These are phyloP conservation scores for Irpex sp. DNA, from an alignment of 1,284 basidiomycete species.

Conservation along the genomic window DNA sequence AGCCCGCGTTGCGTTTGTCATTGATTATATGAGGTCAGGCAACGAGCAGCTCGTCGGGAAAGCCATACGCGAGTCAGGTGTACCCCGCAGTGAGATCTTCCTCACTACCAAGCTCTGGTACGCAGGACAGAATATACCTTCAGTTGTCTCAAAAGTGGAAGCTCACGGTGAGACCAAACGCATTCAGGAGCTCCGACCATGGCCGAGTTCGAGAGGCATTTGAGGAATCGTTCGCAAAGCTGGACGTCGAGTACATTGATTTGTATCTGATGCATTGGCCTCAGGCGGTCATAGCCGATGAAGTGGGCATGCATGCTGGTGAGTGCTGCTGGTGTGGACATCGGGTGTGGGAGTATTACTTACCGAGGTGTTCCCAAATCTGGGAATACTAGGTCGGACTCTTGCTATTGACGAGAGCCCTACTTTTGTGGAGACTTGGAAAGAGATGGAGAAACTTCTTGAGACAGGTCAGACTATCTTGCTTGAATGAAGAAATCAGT, in stretches of 20 bases:
- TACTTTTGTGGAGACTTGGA: slow-evolving; percentile 50
- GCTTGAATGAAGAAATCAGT: too few relatives aligned
- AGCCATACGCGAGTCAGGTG: slow-evolving; percentile 11
- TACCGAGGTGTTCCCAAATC: background rate
- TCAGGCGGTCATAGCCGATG: slow-evolving; percentile 8
- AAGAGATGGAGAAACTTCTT: slow-evolving; percentile 51
- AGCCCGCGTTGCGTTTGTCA: background rate
- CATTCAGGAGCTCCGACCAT: background rate
- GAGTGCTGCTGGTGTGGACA: too few relatives aligned
- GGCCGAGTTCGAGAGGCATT: slow-evolving; percentile 34
- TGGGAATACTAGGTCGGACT: slow-evolving; percentile 14
- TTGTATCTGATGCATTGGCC: slow-evolving; percentile 69
- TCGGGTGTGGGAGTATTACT: too few relatives aligned
- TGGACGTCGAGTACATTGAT: slow-evolving; percentile 63
- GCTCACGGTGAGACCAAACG: background rate
- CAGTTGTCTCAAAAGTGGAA: too few relatives aligned
- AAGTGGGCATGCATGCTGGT: background rate
- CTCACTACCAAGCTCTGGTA: slow-evolving; percentile 12
- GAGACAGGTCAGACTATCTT: slow-evolving; percentile 26
- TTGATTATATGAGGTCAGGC: background rate
- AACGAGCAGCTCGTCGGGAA: slow-evolving; percentile 11
- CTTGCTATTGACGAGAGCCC: slow-evolving; percentile 40
- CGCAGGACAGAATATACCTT: background rate
- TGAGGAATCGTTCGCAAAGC: slow-evolving; percentile 48
- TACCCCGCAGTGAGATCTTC: slow-evolving; percentile 13